Evolutionary conservation across 2,329 filamentous ascomycete genomes (phyloP), one percentile per base, ranked within the genome.

Genomic region (Microcyclospora tardicrescens): DNA sequence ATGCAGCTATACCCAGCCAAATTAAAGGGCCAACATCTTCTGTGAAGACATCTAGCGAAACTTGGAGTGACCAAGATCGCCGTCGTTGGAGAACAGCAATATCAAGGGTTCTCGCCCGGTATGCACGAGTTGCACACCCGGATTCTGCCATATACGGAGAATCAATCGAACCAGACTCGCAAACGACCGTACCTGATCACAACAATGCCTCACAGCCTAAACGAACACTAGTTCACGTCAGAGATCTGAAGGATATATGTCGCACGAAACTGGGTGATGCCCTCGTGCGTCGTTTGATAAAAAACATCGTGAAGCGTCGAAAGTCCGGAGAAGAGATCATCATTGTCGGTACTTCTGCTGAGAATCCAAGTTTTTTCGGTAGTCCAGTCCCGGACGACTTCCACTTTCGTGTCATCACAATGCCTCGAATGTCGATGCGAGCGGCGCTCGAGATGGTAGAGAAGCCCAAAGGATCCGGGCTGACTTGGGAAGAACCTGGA

Each of bases 171-270:
- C 5, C 8, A 8, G 8, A 24, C 19, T 24, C 19, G 19, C 19
- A 24, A 8, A 24, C 19, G 19, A 24, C 19, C 19, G 19, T 8
- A 24, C 19, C 19, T 24, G 19, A 24, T 24, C 8, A 4, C 8
- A 24, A 8, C 19, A 24, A 24, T 24, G 19, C 19, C 8, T 24
- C 8, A 8, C 19, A 8, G 19, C 19, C 19, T 24, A 24, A 24
- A 51, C 55, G 68, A 35, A 69, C 68, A 16, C 69, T 86, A 6
- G 78, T 96, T 5, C 41, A 68, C 93, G 30, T 84, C 84, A 50
- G 64, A 55, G 84, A 96, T 56, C 82, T 85, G 52, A 77, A 82
- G 38, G 84, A 93, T 46, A 68, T 98, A 8, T 75, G 72, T 50
- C 72, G 73, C 53, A 79, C 81, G 1, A 59, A 72, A 5, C 77